Conservation (phyloP, 768 basidiomycete species). For the Kwoniella newhampshirensis region DNA sequence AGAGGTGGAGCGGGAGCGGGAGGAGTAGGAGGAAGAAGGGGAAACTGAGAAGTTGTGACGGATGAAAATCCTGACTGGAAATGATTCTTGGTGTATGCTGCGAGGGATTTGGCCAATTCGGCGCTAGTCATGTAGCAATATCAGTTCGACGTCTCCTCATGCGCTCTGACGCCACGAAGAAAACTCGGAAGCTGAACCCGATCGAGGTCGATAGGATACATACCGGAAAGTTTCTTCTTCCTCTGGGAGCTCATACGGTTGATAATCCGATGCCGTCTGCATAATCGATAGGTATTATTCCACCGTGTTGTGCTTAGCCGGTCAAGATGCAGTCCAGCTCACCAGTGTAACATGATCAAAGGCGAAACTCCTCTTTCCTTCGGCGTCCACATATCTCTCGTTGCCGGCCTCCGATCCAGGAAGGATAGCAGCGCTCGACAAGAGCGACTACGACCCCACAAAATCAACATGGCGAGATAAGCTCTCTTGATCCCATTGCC, state of each 20-base stretch:
- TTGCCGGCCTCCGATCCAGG: constrained; percentile 57
- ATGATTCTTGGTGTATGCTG: constrained; percentile 74
- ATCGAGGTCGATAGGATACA: too few relatives aligned
- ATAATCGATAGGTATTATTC: not conserved
- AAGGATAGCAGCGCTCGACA: constrained; percentile 70
- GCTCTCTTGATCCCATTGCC: not conserved
- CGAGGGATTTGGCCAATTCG: constrained; percentile 67
- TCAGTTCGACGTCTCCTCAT: not conserved
- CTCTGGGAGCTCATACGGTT: constrained; percentile 63
- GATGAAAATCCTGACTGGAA: constrained; percentile 75
- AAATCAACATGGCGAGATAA: not conserved
- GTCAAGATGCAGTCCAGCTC: constrained; percentile 8
- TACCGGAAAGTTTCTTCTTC: constrained; percentile 77
- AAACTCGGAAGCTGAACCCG: too few relatives aligned
- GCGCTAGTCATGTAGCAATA: constrained; percentile 59
- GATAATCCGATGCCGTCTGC: constrained; percentile 61
- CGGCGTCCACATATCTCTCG: constrained; percentile 79
- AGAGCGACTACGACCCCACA: constrained; percentile 63
- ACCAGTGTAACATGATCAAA: constrained; percentile 87
- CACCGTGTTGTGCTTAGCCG: not conserved
- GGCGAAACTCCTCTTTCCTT: constrained; percentile 71
- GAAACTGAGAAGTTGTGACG: constrained; percentile 57
- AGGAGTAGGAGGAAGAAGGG: constrained; percentile 57
- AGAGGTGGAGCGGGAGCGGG: constrained; percentile 23
- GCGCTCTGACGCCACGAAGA: too few relatives aligned